Evolutionary conservation across 2,329 filamentous ascomycete species (phyloP).

Genomic region (Fusarium hostae): DNA sequence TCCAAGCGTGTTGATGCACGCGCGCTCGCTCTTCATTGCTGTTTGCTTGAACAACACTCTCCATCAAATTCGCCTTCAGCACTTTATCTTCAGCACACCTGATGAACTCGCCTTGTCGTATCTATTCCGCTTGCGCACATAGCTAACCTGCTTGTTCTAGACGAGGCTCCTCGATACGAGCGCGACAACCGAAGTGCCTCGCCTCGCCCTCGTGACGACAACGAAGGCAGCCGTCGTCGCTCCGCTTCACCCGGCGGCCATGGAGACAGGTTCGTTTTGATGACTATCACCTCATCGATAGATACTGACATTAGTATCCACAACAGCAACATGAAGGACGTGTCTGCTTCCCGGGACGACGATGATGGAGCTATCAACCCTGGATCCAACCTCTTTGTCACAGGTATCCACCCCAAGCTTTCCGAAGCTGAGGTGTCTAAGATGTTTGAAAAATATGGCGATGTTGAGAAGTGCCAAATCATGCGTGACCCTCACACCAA

Average conservation of each 20-base stretch:
- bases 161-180: slow-evolving; percentile 73
- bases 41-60: slow-evolving; percentile 4
- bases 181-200: slow-evolving; percentile 74
- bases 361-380: slow-evolving; percentile 89
- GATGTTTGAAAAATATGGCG: slow-evolving; percentile 98
- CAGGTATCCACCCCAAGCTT: slow-evolving; percentile 93
- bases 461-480: slow-evolving; percentile 99
- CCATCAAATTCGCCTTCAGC: slow-evolving; percentile 1
- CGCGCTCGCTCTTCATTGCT: slow-evolving; percentile 13
- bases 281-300: neutral
- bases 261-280: slow-evolving; percentile 44
- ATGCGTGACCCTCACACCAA: slow-evolving; percentile 99
- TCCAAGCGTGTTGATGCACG: slow-evolving; percentile 29
- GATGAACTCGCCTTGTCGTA: too few relatives aligned
- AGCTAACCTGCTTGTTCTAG: slow-evolving; percentile 51
- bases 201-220: slow-evolving; percentile 71
- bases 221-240: slow-evolving; percentile 68
- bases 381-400: slow-evolving; percentile 98
- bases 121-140: neutral
- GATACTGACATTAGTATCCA: slow-evolving; percentile 15
- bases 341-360: slow-evolving; percentile 64
- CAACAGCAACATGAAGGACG: slow-evolving; percentile 62
- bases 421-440: slow-evolving; percentile 90
- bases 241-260: slow-evolving; percentile 70
- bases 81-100: neutral